Base-by-base conservation (phyloP, 2,329 filamentous ascomycete species). In the Diaporthe amygdali region DNA sequence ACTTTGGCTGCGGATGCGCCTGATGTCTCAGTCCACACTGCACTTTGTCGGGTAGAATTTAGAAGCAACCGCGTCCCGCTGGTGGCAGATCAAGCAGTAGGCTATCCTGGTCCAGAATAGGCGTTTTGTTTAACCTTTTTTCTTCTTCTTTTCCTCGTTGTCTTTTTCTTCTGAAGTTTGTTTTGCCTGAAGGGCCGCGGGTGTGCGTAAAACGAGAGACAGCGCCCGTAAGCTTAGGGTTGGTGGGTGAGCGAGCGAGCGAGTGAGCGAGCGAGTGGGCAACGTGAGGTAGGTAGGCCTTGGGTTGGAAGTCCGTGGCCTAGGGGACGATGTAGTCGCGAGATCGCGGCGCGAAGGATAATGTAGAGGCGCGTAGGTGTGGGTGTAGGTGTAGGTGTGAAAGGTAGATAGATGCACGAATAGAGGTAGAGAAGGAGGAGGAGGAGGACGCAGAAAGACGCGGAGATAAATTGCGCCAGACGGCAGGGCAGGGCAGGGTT, bases 151-250 rank as follows among this genome's bases (percentile, higher is more conserved):
- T 20, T 22, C 54, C 20, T 32, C 12, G 10, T 14, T 22, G n/a
- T 34, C 2, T 22, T 47, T 27, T n/a, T 46, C 25, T 30, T 30
- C 10, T 3, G 20, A 47, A 10, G 37, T 25, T 34, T 47, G 27
- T 63, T n/a, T 63, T 47, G 59, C 59, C 41, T 34, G 41, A 47
- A 39, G 59, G 59, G 59, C 20, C 59, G 59, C 59, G 59, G 59
- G 59, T 32, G 41, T 63, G 59, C 59, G 41, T 47, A 47, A 63
- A 63, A 63, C 59, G 59, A 63, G 59, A 63, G 59, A 63, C 59
- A 63, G 59, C 59, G 59, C 59, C 59, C 59, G 59, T 63, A 34
- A 63, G 59, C 59, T 63, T 63, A 22, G 27, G 30, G 27, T 47
- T 20, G 27, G 37, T 44, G 25, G 17, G 22, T n/a, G 39, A 39